Percentiles rank a stretch among this genome's conserved stretches.
phyloP scores from a whole-genome alignment of 768 basidiomycete species.

The Trametes gibbosa region DNA sequence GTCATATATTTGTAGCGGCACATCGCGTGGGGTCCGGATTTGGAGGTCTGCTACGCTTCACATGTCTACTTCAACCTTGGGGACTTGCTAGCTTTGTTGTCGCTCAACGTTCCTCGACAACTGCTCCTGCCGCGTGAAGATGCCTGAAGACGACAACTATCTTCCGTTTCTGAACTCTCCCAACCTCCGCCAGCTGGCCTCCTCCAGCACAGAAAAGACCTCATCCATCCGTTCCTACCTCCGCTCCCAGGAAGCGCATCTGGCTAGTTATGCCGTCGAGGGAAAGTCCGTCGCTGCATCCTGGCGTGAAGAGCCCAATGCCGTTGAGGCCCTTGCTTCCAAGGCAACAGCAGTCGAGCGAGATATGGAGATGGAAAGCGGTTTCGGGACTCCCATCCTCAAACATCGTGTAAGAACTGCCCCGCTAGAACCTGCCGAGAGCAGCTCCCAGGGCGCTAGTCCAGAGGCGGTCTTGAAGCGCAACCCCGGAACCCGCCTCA shows the following conservation, averaged over 20 bases:
- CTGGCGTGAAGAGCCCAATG: slow-evolving; percentile 17
- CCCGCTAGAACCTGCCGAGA: background rate
- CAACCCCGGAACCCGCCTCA: background rate
- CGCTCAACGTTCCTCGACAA: too few species aligned
- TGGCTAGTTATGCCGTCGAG: slow-evolving; percentile 43
- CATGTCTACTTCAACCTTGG: background rate
- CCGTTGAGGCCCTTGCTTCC: background rate
- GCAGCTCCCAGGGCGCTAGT: background rate
- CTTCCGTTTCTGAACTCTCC: slow-evolving; percentile 3
- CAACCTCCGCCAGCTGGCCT: slow-evolving; percentile 10
- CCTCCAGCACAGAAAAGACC: slow-evolving; percentile 37
- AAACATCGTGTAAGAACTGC: slow-evolving; percentile 13
- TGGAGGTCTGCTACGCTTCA: background rate
- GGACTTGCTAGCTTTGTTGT: too few species aligned
- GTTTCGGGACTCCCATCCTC: slow-evolving; percentile 17
- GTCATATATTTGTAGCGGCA: background rate
- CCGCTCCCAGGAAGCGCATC: slow-evolving; percentile 44
- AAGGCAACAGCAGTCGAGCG: background rate
- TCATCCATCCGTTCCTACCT: slow-evolving; percentile 47
- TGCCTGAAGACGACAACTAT: background rate
- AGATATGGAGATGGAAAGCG: slow-evolving; percentile 5
- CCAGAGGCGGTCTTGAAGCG: background rate
- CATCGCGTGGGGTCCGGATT: background rate
- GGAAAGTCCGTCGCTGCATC: slow-evolving; percentile 27
- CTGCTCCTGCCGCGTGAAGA: too few species aligned